Evolutionary conservation across 768 basidiomycete species (phyloP).

Genomic region (Xerocomellus amylosporus): DNA sequence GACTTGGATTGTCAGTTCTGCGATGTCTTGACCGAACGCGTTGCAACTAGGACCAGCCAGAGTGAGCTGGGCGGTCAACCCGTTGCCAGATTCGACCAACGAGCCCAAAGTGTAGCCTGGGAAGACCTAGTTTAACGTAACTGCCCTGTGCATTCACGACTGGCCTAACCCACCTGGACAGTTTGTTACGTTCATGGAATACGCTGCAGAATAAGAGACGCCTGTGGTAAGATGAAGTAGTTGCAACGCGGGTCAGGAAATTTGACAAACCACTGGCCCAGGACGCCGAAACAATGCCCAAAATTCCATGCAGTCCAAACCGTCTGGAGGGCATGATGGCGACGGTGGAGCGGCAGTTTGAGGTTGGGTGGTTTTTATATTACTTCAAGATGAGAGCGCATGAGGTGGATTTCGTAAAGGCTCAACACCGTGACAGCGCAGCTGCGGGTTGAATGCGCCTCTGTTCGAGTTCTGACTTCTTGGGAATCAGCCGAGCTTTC

Average conservation of each 20-base stretch:
- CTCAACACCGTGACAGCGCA: no score
- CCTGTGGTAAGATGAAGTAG: neutral
- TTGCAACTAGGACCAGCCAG: constrained; percentile 58
- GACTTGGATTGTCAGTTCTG: constrained; percentile 56
- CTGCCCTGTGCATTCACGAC: neutral
- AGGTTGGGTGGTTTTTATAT: neutral
- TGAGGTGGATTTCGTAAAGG: no score
- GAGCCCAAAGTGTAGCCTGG: constrained; percentile 52
- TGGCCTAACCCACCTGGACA: constrained; percentile 25
- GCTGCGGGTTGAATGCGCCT: no score
- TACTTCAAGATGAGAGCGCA: neutral
- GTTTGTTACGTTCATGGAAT: constrained; percentile 27
- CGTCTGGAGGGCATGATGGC: neutral
- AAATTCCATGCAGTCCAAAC: neutral
- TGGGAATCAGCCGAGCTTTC: no score
- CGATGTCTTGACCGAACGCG: constrained; percentile 58
- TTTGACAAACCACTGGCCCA: constrained; percentile 1
- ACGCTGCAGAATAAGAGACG: neutral
- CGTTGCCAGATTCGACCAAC: constrained; percentile 41
- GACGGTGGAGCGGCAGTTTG: no score
- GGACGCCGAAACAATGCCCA: neutral
- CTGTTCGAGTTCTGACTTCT: no score
- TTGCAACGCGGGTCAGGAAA: neutral
- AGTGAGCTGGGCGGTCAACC: constrained; percentile 51
- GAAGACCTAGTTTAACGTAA: neutral